These are phyloP conservation scores for Sclerotinia subarctica DNA, from an alignment of 2,329 filamentous ascomycete genomes.

Conservation along the genomic window DNA sequence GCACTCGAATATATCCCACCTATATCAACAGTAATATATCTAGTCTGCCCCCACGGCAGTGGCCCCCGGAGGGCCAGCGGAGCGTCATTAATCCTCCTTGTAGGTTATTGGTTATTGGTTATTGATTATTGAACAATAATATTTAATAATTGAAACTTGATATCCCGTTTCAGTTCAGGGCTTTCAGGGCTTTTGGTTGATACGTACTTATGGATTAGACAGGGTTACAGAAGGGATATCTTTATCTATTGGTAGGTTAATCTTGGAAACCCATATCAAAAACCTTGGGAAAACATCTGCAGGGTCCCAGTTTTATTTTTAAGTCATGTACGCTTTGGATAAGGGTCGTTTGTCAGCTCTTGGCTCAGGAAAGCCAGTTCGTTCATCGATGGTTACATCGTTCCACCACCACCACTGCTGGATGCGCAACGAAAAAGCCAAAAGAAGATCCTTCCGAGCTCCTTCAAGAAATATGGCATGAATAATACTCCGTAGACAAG, in stretches of 20 bases:
- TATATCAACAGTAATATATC: neutral
- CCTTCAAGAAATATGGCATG: neutral
- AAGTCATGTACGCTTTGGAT: too few species aligned
- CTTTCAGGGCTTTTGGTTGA: neutral
- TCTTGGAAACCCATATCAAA: neutral
- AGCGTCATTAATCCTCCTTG: neutral
- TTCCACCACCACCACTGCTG: neutral
- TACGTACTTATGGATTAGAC: neutral
- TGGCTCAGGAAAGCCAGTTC: neutral
- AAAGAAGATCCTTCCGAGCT: neutral
- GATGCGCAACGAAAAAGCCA: neutral
- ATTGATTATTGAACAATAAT: neutral
- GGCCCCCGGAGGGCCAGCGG: neutral
- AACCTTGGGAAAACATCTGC: neutral
- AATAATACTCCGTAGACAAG: neutral
- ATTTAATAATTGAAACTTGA: neutral
- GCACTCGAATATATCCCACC: neutral
- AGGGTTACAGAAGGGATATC: neutral
- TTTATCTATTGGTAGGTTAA: neutral
- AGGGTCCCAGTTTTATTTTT: neutral
- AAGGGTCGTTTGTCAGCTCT: too few species aligned
- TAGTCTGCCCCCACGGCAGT: neutral
- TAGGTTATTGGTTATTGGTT: neutral
- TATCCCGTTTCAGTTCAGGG: neutral
- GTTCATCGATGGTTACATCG: neutral